A percentile compares a stretch with the other conserved stretches of the same genome.
phyloP scores from a whole-genome alignment of 176 grass and related monocot species.

The Melocanna baccifera region DNA sequence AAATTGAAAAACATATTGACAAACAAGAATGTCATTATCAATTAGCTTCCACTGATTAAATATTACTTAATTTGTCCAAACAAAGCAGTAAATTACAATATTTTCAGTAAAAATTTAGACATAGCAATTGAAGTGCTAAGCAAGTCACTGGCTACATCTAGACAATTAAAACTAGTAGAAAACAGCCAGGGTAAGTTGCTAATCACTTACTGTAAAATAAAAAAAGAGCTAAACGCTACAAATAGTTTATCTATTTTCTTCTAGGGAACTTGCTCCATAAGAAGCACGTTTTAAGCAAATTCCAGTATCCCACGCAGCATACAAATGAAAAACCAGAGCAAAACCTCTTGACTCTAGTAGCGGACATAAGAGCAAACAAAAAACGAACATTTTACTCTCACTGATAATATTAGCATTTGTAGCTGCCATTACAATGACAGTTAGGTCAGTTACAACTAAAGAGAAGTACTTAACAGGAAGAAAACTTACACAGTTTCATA shows the following conservation, averaged over 20 bases:
- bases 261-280: not conserved
- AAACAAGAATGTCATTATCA: not conserved
- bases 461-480: not conserved
- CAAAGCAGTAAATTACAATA: not conserved
- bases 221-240: not conserved
- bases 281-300: not conserved
- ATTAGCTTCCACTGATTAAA: slow-evolving; percentile 13
- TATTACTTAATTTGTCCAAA: slow-evolving; percentile 2
- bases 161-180: not conserved
- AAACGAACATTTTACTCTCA: not conserved
- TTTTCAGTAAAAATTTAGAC: not conserved
- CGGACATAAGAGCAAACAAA: not conserved
- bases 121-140: not conserved
- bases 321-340: not conserved
- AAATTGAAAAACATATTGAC: not conserved
- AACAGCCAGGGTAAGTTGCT: not conserved
- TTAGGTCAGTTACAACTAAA: not conserved
- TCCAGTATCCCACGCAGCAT: not conserved
- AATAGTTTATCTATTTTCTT: slow-evolving; percentile 5
- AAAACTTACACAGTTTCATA: not conserved
- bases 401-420: not conserved
- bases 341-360: not conserved
- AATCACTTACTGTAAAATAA: not conserved
- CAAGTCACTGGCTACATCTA: not conserved
- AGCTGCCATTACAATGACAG: not conserved